phyloP scores from a whole-genome alignment of 805 yeast species.

The Candida berthetii region DNA sequence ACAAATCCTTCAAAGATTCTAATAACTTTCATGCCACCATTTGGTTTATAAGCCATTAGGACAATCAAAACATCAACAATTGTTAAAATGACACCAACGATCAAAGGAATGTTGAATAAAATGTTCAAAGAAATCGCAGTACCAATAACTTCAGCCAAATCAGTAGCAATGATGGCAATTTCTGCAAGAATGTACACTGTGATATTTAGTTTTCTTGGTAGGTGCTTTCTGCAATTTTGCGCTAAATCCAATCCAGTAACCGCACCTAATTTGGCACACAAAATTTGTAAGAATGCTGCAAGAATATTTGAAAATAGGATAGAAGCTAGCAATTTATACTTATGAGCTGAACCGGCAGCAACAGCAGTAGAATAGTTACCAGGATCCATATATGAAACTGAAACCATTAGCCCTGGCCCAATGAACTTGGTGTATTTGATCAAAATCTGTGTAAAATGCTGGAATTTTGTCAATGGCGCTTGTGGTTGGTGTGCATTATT shows the following conservation, averaged over 20 bases:
- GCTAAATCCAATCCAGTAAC: constrained; percentile 94
- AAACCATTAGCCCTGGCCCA: constrained; percentile 96
- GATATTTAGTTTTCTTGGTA: constrained; percentile 56
- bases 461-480: constrained; percentile 1
- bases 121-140: constrained; percentile 91
- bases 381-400: constrained; percentile 96
- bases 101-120: constrained; percentile 70
- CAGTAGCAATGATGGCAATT: constrained; percentile 89
- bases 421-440: constrained; percentile 56
- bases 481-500: not conserved
- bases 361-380: constrained; percentile 96
- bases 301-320: constrained; percentile 74
- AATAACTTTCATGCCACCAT: constrained; percentile 71
- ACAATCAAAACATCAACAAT: constrained; percentile 83
- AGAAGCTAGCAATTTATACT: constrained; percentile 73
- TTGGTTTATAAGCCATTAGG: constrained; percentile 80
- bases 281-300: constrained; percentile 80
- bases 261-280: constrained; percentile 85
- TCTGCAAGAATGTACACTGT: constrained; percentile 75
- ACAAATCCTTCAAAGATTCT: constrained; percentile 81
- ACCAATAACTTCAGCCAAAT: constrained; percentile 96
- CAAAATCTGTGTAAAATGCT: constrained; percentile 13
- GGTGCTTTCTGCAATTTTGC: constrained; percentile 71
- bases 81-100: constrained; percentile 80
- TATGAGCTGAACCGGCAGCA: constrained; percentile 85